Evolutionary conservation across 371 early-diverging fungal genomes (phyloP), one percentile per base, ranked within the genome.

Genomic region (Mucor mucedo): DNA sequence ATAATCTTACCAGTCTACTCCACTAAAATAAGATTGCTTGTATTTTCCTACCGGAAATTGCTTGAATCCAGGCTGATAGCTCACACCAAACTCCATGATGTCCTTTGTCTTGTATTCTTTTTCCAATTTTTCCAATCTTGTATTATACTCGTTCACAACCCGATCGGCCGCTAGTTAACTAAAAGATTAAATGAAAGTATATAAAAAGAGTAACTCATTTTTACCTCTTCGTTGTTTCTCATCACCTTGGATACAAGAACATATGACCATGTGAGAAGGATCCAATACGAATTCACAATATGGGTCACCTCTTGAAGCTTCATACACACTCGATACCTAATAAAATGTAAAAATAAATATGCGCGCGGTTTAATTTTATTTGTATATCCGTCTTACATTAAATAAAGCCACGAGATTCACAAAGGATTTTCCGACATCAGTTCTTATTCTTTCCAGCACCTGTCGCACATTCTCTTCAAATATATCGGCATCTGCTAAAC

Each of bases 51-150:
- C 73, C 41, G 79, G 79, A 60, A 87, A 85, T n/a, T 72, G 64
- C 5, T 78, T 77, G 58, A 90, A 76, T 2, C 82, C 80, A 27
- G 90, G 90, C 55, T 90, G 88, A 38, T 82, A 83, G 4, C 75
- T 73, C 2, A 90, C 76, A n/a, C 83, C 80, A 66, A 88, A 90
- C 3, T 74, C 57, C 39, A 70, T 63, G 5, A 68, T 63, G 41
- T 78, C 62, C 27, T 71, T 62, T 2, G 65, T 65, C 30, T 79
- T 72, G 62, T 80, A 83, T 45, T 87, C 85, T 16, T 65, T 40
- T 11, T 81, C 83, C 29, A 90, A 55, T 52, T 69, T 71, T 33
- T 77, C 54, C 50, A 90, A 73, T n/a, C 87, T 69, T 11, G 30
- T 49, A 67, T 90, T 90, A 60, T 88, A 88, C 45, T 78, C 78